Percentiles rank a stretch among this genome's conserved stretches.
Conservation (phyloP, 257 asterid genomes). For the Salvia splendens region DNA sequence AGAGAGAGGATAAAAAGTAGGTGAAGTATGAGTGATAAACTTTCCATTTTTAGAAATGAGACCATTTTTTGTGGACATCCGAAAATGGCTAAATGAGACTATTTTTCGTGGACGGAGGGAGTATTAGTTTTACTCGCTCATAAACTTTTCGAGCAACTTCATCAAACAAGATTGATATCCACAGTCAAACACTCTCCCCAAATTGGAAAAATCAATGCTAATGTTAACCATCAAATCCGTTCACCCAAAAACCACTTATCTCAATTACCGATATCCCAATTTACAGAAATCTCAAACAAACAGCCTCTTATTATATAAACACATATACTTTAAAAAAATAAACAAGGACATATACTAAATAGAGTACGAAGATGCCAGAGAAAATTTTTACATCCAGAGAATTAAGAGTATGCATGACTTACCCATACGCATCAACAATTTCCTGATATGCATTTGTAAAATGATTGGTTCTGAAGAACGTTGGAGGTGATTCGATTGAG, state of each 20-base stretch:
- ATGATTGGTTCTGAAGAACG: constrained; percentile 77
- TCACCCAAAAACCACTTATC: background rate
- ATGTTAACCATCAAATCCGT: background rate
- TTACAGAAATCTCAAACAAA: background rate
- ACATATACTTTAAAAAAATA: constrained; percentile 14
- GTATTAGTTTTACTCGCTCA: background rate
- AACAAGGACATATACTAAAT: background rate
- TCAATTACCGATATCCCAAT: background rate
- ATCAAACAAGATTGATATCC: background rate
- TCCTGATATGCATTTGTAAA: constrained; percentile 84
- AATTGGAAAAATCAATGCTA: background rate
- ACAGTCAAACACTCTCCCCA: background rate
- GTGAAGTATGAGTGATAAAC: too few relatives aligned
- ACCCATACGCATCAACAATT: constrained; percentile 98
- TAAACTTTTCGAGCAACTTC: background rate
- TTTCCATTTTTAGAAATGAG: too few relatives aligned
- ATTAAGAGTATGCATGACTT: constrained; percentile 38
- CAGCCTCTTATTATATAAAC: background rate
- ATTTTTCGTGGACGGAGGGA: too few relatives aligned
- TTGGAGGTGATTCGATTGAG: constrained; percentile 76
- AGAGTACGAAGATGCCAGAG: background rate
- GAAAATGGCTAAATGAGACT: too few relatives aligned
- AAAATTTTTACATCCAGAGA: constrained; percentile 19
- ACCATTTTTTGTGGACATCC: too few relatives aligned
- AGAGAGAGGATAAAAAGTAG: too few relatives aligned